Evolutionary conservation across 768 basidiomycete genomes (phyloP).

Genomic region (Hygrophoropsis aurantiaca): DNA sequence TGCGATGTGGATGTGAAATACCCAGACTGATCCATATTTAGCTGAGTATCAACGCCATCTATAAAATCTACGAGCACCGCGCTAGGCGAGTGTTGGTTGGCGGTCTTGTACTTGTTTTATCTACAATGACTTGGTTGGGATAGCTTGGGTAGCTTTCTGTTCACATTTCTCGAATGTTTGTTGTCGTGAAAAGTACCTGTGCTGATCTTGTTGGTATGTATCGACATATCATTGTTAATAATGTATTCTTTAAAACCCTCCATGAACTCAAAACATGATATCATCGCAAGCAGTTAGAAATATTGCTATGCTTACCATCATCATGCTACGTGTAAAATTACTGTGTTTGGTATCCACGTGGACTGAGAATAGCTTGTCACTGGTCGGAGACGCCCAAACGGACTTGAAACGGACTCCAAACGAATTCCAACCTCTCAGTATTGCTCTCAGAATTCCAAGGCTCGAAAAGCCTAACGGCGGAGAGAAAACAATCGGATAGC

Average conservation of each 20-base stretch:
- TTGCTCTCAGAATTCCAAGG: conserved; percentile 3
- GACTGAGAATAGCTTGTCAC: not conserved
- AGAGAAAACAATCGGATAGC: conserved; percentile 22
- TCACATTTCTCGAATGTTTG: not conserved
- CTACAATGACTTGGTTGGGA: conserved; percentile 2
- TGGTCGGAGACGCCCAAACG: not conserved
- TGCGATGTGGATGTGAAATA: not conserved
- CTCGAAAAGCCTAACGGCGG: conserved; percentile 8
- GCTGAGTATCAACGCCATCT: conserved; percentile 49
- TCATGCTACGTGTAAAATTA: too few relatives aligned
- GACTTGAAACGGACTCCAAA: not conserved
- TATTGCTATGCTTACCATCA: too few relatives aligned
- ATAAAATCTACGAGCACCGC: conserved; percentile 16
- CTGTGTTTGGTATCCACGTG: not conserved
- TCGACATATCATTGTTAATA: conserved; percentile 12
- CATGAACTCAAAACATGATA: too few relatives aligned
- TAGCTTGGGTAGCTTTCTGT: not conserved
- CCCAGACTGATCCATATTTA: conserved; percentile 14
- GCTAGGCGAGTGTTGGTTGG: not conserved
- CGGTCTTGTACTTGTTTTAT: conserved; percentile 11
- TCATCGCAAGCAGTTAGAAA: too few relatives aligned
- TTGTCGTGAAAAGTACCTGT: conserved; percentile 14
- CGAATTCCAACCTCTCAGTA: not conserved
- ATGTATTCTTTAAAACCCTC: conserved; percentile 3
- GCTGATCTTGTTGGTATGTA: conserved; percentile 12